These are phyloP conservation scores for Lactifluus volemus DNA, from an alignment of 768 basidiomycete genomes.

Conservation along the genomic window DNA sequence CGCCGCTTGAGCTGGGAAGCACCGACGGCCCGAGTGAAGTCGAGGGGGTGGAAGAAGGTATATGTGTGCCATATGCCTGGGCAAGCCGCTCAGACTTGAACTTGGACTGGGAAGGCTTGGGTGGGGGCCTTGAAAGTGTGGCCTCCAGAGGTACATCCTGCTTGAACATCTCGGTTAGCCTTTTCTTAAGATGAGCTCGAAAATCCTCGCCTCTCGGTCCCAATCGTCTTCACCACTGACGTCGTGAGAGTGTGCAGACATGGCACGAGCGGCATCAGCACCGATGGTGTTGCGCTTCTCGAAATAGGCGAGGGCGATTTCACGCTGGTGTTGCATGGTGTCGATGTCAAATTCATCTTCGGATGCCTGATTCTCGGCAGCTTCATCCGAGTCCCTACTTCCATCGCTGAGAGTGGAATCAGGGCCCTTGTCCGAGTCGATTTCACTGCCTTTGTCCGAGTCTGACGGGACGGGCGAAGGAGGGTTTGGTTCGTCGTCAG, in stretches of 20 bases:
- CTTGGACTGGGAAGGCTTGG: conserved; percentile 48
- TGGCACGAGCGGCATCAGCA: conserved; percentile 40
- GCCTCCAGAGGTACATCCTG: conserved; percentile 40
- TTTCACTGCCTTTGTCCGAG: conserved; percentile 24
- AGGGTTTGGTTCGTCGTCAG: conserved; percentile 58
- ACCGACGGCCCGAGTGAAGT: conserved; percentile 26
- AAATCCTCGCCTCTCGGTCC: conserved; percentile 34
- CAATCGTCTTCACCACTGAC: conserved; percentile 31
- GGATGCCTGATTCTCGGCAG: conserved; percentile 32
- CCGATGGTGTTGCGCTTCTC: conserved; percentile 50
- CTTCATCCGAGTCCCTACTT: conserved; percentile 19
- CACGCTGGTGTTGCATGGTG: conserved; percentile 59
- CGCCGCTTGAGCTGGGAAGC: conserved; percentile 24
- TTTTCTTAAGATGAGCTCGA: not conserved
- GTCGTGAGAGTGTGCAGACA: conserved; percentile 38
- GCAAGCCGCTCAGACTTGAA: conserved; percentile 48
- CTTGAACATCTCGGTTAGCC: not conserved
- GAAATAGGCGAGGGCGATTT: conserved; percentile 65
- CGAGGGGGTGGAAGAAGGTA: conserved; percentile 20
- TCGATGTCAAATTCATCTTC: conserved; percentile 53
- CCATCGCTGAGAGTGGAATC: conserved; percentile 8
- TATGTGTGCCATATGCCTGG: conserved; percentile 10
- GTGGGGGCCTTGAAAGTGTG: conserved; percentile 29
- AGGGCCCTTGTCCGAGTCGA: conserved; percentile 16
- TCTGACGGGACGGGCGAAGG: conserved; percentile 27